Base-by-base conservation (phyloP, 768 basidiomycete species). In the Podaxis pistillaris region DNA sequence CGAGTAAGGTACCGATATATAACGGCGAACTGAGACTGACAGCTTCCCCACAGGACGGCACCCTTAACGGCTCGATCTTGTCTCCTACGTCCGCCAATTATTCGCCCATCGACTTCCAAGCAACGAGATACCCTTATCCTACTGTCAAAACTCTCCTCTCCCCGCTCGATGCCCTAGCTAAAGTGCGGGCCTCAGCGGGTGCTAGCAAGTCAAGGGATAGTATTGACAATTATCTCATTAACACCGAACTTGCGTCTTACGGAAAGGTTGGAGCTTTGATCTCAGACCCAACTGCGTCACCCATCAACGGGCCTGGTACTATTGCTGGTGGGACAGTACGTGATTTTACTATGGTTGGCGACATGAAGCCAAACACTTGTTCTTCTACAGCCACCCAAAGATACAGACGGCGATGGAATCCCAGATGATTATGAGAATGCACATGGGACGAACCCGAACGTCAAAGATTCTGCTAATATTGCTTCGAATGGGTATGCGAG, bases 401-500 rank as follows among this genome's bases (percentile, higher is more conserved):
- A 74, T 53, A 70, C 73, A 22, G 75, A 76, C 46, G 59, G 62
- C 13, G 75, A 76, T 56, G 74, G 75, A 3, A 75, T 76, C 15
- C 74, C 74, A 2, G 75, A 76, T 58, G 64, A 66, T 17, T 76
- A 74, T 55, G 75, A 76, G 62, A 65, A 28, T 38, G 71, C 74
- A 4, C 72, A 75, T 58, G 74, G 73, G 22, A 70, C 72, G 38
- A 70, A 72, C 56, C 75, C 71, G 47, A 70, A 68, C 51, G 67
- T 68, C 40, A 70, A 72, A 24, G 75, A 75, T 61, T 72, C 74
- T 15, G 67, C 69, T 8, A 66, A 65, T 12, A 72, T 72, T 36
- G 73, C 74, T 13, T 71, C 72, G 4, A 75, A 76, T 61, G 74
- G 75, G 15, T 76, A 75, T 61, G 74, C 73, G 3, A 74, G 74